A percentile compares a stretch with the other conserved stretches of the same genome.
These are phyloP conservation scores for Tetrahymena malaccensis DNA, from an alignment of 73 alveolate genomes.

Conservation along the genomic window DNA sequence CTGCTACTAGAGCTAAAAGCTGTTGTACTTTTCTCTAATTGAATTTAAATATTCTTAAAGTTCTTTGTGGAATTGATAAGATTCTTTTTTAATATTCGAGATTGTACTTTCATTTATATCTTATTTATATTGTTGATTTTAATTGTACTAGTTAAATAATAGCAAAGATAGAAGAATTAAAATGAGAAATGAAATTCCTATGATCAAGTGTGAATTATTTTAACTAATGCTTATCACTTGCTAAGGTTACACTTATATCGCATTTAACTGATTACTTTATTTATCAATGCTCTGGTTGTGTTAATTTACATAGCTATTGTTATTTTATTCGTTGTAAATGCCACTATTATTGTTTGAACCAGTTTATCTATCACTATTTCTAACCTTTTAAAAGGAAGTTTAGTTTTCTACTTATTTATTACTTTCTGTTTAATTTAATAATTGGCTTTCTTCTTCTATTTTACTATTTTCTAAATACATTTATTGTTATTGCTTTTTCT, in stretches of 20 bases:
- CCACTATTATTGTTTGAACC: neutral
- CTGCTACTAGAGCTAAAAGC: neutral
- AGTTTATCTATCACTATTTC: neutral
- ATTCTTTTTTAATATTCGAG: neutral
- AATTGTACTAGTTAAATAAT: neutral
- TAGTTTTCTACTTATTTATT: neutral
- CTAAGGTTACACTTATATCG: neutral
- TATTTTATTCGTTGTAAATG: neutral
- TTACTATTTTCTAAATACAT: neutral
- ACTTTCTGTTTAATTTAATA: neutral
- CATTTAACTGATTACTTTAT: neutral
- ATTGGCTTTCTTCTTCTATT: neutral
- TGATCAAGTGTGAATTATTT: neutral
- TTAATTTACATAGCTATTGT: neutral
- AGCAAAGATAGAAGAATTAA: neutral
- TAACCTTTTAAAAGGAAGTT: neutral
- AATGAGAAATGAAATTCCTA: neutral
- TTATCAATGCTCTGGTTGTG: neutral
- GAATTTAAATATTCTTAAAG: neutral
- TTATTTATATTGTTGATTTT: no score
- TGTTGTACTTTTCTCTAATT: neutral
- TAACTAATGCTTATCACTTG: neutral
- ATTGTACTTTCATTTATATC: neutral
- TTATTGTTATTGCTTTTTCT: no score
- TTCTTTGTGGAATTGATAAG: neutral